Percentiles rank a stretch among this genome's conserved stretches.
Evolutionary conservation across 1,284 basidiomycete genomes (phyloP).

Genomic region (Naganishia sp.): DNA sequence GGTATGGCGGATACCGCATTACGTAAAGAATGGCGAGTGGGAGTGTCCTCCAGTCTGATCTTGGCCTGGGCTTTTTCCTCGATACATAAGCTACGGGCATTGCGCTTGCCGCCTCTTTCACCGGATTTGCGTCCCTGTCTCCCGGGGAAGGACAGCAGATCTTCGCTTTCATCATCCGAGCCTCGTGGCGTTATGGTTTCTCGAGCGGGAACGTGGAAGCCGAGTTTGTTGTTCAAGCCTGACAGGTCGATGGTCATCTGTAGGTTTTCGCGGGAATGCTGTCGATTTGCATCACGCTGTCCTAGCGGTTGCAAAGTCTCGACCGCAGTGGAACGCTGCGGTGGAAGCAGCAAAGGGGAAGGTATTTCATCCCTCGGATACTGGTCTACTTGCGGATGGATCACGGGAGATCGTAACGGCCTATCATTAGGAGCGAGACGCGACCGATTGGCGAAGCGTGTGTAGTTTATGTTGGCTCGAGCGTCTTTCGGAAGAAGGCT

Average conservation of each 20-base stretch:
- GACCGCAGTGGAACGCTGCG: not conserved
- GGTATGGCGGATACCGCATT: slow-evolving; percentile 5
- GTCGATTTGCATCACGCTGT: not conserved
- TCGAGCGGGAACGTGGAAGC: slow-evolving; percentile 15
- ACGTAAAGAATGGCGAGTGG: not conserved
- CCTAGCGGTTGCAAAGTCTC: slow-evolving; percentile 1
- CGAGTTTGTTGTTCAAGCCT: slow-evolving; percentile 20
- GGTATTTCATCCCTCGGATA: slow-evolving; percentile 1
- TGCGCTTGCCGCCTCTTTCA: not conserved
- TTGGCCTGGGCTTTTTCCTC: slow-evolving; percentile 7
- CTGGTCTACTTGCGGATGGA: slow-evolving; percentile 3
- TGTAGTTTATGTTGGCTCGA: not conserved
- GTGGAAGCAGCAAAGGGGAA: slow-evolving; percentile 18
- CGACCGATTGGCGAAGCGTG: not conserved
- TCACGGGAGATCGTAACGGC: not conserved
- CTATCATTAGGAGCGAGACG: not conserved
- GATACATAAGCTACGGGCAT: slow-evolving; percentile 16
- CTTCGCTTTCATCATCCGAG: slow-evolving; percentile 22
- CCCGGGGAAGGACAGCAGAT: not conserved
- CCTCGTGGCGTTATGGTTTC: slow-evolving; percentile 20
- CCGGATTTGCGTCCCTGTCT: not conserved
- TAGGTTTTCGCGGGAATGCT: not conserved
- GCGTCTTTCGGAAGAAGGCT: slow-evolving; percentile 5
- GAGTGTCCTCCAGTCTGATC: not conserved
- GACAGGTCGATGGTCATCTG: not conserved